Evolutionary conservation across 805 yeast species (phyloP), one percentile per base, ranked within the genome.

Genomic region (Teunomyces aglyptinius): DNA sequence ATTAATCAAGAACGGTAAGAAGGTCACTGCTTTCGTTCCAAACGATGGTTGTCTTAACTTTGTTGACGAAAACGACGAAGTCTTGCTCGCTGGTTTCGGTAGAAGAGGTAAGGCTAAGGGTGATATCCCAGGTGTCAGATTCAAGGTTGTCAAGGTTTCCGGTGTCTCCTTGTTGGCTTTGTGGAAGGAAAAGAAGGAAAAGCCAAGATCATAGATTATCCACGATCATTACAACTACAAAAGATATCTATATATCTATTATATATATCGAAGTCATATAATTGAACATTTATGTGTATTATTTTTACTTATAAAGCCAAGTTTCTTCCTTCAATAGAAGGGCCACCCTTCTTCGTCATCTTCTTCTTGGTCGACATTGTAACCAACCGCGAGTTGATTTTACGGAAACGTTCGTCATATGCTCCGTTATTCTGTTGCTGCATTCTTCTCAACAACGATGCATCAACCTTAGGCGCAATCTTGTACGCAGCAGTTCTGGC

Each of bases 91-190:
- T 71, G 99, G 99, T 85, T 94, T 94, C 90, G 99, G 99, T 89
- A 90, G 98, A 83, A 94, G 96, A 86, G 99, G 99, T 84, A 94
- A 94, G 86, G 99, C 99, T 78, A 94, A 94, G 96, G 99, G 99
- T 85, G 99, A 94, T 91, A 92, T 94, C 74, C 99, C 99, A 78
- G 99, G 99, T 89, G 99, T 94, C 75, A 94, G 99, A 88, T 94
- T 94, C 90, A 94, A 94, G 89, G 99, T 94, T 76, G 99, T 94
- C 76, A 94, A 94, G 85, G 99, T 94, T 68, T 89, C 99, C 67
- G 99, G 99, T 88, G 99, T 95, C 71, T 94, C 99, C 67, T 85
- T 94, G 78, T 85, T 91, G 76, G 99, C 99, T 76, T 86, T 94
- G 79, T 94, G 97, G 97, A 94, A 92, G 85, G 99, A 95, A 85